Evolutionary conservation across 441 rosid genomes (phyloP).

Genomic region (Eutrema salsugineum): DNA sequence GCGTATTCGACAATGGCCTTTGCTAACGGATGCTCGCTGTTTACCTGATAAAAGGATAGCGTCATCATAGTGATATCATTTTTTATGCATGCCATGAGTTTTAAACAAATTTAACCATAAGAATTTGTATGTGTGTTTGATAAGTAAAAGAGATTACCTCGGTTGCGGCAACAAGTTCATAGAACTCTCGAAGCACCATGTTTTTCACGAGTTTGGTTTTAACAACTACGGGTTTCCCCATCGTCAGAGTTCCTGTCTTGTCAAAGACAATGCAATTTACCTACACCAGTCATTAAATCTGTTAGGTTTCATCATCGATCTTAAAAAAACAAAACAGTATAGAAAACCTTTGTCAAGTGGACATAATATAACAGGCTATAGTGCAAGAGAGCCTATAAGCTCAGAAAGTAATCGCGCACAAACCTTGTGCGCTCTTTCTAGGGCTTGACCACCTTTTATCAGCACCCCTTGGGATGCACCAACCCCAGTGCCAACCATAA

Average conservation of each 20-base stretch:
- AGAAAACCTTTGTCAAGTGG: no score
- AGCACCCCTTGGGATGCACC: constrained; percentile 96
- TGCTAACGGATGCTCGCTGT: constrained; percentile 91
- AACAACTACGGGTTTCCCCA: constrained; percentile 84
- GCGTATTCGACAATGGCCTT: constrained; percentile 86
- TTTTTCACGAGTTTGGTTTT: constrained; percentile 60
- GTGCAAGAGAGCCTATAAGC: neutral
- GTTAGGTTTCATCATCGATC: neutral
- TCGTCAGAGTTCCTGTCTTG: constrained; percentile 93
- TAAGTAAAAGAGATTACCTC: constrained; percentile 49
- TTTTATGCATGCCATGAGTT: neutral
- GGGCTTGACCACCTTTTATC: constrained; percentile 92
- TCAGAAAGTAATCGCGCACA: neutral
- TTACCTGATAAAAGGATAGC: constrained; percentile 39
- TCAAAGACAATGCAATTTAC: constrained; percentile 88
- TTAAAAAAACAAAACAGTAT: neutral
- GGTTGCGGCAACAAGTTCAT: constrained; percentile 75
- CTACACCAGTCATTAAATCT: constrained; percentile 35
- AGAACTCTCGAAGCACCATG: constrained; percentile 66
- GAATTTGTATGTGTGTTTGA: neutral
- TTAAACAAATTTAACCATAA: neutral
- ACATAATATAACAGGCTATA: no score
- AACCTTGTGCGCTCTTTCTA: constrained; percentile 86
- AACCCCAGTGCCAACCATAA: constrained; percentile 98
- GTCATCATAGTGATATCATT: neutral